Evolutionary conservation across 192 early-diverging fungal genomes (phyloP), one percentile per base, ranked within the genome.

Genomic region (Coemansia furcata): DNA sequence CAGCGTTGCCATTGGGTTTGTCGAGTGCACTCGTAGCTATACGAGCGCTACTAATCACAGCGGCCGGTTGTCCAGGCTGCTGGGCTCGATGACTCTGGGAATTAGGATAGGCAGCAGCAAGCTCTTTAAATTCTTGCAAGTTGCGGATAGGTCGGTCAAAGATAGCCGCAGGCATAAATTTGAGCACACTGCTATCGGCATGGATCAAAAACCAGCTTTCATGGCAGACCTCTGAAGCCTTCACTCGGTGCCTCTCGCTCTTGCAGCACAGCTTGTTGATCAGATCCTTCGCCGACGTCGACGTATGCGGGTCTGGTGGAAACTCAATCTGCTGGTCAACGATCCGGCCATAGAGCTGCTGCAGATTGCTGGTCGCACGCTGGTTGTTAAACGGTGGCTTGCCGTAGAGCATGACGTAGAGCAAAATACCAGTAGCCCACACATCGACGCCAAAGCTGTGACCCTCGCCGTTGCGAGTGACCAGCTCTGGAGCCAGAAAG

Each of bases 401-500:
- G 19, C 95, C 95, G 57, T 95, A 86, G 1, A 99, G 78, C 30
- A 97, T 83, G 19, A 95, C 95, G 76, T 93, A 97, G 89, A 96
- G 90, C 33, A 98, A 84, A 3, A 97, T 86, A 36, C 95, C 96
- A 4, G 94, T 66, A 3, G 92, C 91, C 97, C 97, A 99, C 70
- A 97, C 89, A 62, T 99, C 97, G 10, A 91, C 97, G 72, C 94
- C 93, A 68, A 89, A 95, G 57, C 92, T 92, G 74, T 99, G 96
- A 8, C 96, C 95, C 1, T 87, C 80, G 63, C 84, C 76, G 33
- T 82, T 77, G 62, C 89, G 90, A 71, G 91, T 92, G 29, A 98
- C 80, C 26, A 99, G 89, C 73, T 99, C 97, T 0, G 97, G 97
- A 2, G 97, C 97, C 69, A 99, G 91, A 71, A 98, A 99, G 65